A percentile compares a stretch with the other conserved stretches of the same genome.
These are phyloP conservation scores for Colletotrichum chlorophyti DNA, from an alignment of 2,329 filamentous ascomycete genomes.

Conservation along the genomic window DNA sequence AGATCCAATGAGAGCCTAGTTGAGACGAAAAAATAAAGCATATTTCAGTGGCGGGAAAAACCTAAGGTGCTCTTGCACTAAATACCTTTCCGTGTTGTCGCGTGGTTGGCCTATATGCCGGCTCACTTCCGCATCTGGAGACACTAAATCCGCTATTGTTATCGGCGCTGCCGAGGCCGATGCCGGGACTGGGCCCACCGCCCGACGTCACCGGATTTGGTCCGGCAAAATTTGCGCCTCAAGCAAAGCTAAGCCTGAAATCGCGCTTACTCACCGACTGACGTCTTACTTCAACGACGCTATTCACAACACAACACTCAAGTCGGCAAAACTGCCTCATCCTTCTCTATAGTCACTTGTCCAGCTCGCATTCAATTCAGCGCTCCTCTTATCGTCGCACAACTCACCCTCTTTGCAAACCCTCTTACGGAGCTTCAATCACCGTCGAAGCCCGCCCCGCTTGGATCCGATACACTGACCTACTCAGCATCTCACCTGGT, in stretches of 20 bases:
- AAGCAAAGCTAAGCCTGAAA: neutral
- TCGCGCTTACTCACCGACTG: neutral
- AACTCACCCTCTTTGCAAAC: neutral
- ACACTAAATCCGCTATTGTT: neutral
- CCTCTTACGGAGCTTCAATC: no score
- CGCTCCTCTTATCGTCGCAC: neutral
- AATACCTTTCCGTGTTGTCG: neutral
- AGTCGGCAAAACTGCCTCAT: no score
- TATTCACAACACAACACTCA: neutral
- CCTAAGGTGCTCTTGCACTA: neutral
- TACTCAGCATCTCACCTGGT: neutral
- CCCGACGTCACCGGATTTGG: conserved; percentile 14
- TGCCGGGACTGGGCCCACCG: neutral
- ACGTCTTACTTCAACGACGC: conserved; percentile 22
- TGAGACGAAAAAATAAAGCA: no score
- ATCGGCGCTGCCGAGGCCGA: conserved; percentile 22
- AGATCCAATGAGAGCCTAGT: neutral
- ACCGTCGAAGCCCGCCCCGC: neutral
- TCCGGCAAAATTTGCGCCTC: conserved; percentile 23
- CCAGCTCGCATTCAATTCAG: neutral
- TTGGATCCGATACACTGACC: neutral
- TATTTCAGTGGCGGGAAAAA: neutral
- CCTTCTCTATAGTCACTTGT: no score
- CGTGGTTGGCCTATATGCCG: neutral
- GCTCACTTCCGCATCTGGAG: neutral